phyloP scores from a whole-genome alignment of 2,329 filamentous ascomycete genomes.

The Colletotrichum sp. region DNA sequence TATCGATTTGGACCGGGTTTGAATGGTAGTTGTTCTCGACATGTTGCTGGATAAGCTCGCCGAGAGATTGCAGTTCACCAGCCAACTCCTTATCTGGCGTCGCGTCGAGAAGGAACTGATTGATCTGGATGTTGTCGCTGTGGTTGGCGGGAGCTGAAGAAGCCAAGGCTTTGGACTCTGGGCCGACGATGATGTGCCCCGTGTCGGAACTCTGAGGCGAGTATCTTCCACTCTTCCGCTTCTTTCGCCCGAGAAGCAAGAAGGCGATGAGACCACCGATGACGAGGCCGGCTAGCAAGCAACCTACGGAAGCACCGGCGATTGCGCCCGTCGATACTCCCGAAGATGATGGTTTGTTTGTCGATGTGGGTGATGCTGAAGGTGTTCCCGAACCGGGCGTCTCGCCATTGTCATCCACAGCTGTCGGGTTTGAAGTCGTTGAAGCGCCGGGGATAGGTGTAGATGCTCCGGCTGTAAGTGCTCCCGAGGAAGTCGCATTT shows the following conservation, averaged over 20 bases:
- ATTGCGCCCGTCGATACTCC: background rate
- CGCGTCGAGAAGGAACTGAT: slow-evolving; percentile 40
- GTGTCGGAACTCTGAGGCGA: slow-evolving; percentile 30
- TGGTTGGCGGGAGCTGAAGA: background rate
- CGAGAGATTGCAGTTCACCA: slow-evolving; percentile 35
- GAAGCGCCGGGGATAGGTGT: background rate
- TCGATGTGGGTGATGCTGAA: background rate
- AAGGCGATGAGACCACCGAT: background rate
- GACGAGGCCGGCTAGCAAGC: background rate
- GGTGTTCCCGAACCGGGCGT: background rate
- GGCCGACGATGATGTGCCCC: background rate
- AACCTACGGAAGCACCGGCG: background rate
- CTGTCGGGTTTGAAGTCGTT: background rate
- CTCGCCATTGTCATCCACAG: background rate
- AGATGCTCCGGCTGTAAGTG: background rate
- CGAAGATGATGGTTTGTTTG: background rate
- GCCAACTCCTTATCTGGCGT: slow-evolving; percentile 40
- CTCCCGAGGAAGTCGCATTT: background rate
- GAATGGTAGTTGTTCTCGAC: slow-evolving; percentile 43
- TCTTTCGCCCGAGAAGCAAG: background rate
- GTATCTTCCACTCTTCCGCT: background rate
- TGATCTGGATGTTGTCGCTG: slow-evolving; percentile 29
- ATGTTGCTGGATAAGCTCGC: slow-evolving; percentile 41
- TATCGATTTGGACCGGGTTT: slow-evolving; percentile 23
- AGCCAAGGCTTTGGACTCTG: background rate